Percentiles rank a stretch among this genome's conserved stretches.
Conservation (phyloP, 2,329 filamentous ascomycete genomes). For the Helotiales sp. region DNA sequence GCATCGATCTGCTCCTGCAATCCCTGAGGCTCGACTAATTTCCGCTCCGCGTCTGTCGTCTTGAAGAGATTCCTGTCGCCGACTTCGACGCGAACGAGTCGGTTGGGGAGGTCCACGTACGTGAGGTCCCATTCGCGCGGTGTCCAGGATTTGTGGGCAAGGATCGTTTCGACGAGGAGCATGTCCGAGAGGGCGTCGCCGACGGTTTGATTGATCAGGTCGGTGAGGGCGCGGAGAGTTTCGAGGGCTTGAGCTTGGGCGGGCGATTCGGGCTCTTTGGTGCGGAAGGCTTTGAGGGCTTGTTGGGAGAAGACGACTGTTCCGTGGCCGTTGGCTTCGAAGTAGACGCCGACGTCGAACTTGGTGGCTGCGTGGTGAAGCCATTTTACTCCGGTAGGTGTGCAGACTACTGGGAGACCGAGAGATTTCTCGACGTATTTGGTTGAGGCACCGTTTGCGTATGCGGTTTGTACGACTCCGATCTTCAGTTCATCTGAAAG, state of each 20-base stretch:
- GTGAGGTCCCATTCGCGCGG: constrained; percentile 90
- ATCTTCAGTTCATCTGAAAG: constrained; percentile 83
- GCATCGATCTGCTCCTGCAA: constrained; percentile 86
- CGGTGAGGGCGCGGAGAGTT: constrained; percentile 79
- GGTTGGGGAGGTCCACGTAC: constrained; percentile 93
- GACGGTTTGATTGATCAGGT: constrained; percentile 97
- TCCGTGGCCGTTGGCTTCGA: constrained; percentile 97
- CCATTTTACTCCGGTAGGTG: constrained; percentile 95
- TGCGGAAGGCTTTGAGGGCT: constrained; percentile 78
- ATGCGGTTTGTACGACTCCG: constrained; percentile 95
- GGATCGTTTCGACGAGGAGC: constrained; percentile 92
- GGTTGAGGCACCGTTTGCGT: constrained; percentile 94
- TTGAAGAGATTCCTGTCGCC: constrained; percentile 86
- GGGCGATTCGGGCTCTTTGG: constrained; percentile 83
- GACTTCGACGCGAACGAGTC: constrained; percentile 92
- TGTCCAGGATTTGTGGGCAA: constrained; percentile 92
- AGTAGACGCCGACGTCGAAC: constrained; percentile 96
- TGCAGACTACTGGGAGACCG: constrained; percentile 88
- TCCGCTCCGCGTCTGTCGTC: constrained; percentile 90
- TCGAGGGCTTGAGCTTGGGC: constrained; percentile 90
- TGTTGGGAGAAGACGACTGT: constrained; percentile 92
- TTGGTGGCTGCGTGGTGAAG: constrained; percentile 95
- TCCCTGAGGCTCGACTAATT: constrained; percentile 77
- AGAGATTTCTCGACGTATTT: constrained; percentile 89
- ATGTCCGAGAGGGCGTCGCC: constrained; percentile 96